Percentiles rank a stretch among this genome's conserved stretches.
Evolutionary conservation across 2,329 filamentous ascomycete genomes (phyloP).

Genomic region (Emergomyces pasteurianus): DNA sequence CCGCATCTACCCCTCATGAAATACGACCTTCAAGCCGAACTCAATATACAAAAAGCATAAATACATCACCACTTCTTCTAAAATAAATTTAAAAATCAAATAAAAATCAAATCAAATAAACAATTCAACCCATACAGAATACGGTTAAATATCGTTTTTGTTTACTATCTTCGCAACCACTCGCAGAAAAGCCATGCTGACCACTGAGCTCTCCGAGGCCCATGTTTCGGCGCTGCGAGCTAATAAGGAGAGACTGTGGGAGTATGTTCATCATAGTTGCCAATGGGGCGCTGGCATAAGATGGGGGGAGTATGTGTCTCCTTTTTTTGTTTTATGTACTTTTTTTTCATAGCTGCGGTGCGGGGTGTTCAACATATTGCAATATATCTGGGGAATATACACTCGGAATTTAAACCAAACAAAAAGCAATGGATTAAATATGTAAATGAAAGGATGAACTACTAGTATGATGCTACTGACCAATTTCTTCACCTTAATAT

Average conservation of each 20-base stretch:
- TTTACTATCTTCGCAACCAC: not conserved
- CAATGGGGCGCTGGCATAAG: slow-evolving; percentile 54
- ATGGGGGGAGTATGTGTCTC: slow-evolving; percentile 51
- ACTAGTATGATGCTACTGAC: not conserved
- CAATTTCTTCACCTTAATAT: not conserved
- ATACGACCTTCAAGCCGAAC: too few species aligned
- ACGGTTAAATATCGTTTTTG: not conserved
- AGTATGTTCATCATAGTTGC: slow-evolving; percentile 53
- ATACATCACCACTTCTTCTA: too few species aligned
- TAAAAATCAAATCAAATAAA: too few species aligned
- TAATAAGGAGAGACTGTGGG: slow-evolving; percentile 48
- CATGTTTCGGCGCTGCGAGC: slow-evolving; percentile 44
- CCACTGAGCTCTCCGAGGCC: slow-evolving; percentile 36
- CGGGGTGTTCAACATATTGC: not conserved
- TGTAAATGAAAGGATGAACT: not conserved
- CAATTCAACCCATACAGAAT: not conserved
- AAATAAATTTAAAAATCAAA: too few species aligned
- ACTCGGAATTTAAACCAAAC: not conserved
- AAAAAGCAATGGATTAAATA: too few species aligned
- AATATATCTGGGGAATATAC: not conserved
- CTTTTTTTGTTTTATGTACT: slow-evolving; percentile 2
- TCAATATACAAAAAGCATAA: too few species aligned
- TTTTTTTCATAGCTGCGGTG: not conserved
- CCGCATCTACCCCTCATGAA: too few species aligned
- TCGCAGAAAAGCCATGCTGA: slow-evolving; percentile 21